phyloP scores from a whole-genome alignment of 495 filamentous ascomycete genomes.

The Aspergillus carlsbadensis region DNA sequence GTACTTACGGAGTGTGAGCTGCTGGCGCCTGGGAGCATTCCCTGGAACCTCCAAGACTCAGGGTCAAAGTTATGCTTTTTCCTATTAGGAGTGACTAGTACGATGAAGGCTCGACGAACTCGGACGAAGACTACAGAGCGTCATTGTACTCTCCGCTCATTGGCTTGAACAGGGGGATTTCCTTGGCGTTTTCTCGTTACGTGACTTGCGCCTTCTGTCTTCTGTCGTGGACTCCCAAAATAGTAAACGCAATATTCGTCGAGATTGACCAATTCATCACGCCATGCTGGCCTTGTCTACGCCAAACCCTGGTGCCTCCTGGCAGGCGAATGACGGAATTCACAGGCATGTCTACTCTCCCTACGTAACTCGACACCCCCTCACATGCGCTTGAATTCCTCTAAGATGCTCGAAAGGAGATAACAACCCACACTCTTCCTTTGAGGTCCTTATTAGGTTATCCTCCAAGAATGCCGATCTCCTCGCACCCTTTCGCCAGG shows the following conservation, averaged over 20 bases:
- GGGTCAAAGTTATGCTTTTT: too few species aligned
- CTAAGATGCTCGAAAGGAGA: background rate
- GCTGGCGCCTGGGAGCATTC: too few species aligned
- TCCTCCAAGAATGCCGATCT: constrained; percentile 5
- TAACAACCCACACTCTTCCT: background rate
- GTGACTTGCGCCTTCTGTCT: too few species aligned
- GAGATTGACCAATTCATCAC: constrained; percentile 3
- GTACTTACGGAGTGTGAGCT: too few species aligned
- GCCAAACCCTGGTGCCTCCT: background rate
- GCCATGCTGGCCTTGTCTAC: background rate
- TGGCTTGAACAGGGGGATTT: background rate
- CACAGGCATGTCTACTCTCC: background rate
- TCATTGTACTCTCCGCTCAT: background rate
- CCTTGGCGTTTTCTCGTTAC: background rate
- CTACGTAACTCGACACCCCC: background rate
- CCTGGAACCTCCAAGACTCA: too few species aligned
- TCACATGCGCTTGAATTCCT: background rate
- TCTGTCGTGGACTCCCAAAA: background rate
- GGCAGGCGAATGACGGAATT: background rate
- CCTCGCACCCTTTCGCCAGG: background rate
- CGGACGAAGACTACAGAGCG: background rate
- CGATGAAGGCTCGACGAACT: too few species aligned
- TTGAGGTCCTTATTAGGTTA: constrained; percentile 3
- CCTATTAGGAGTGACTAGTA: too few species aligned
- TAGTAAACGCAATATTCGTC: background rate